Base-by-base conservation (phyloP, 331 rosid genomes). In the Phaseolus coccineus region DNA sequence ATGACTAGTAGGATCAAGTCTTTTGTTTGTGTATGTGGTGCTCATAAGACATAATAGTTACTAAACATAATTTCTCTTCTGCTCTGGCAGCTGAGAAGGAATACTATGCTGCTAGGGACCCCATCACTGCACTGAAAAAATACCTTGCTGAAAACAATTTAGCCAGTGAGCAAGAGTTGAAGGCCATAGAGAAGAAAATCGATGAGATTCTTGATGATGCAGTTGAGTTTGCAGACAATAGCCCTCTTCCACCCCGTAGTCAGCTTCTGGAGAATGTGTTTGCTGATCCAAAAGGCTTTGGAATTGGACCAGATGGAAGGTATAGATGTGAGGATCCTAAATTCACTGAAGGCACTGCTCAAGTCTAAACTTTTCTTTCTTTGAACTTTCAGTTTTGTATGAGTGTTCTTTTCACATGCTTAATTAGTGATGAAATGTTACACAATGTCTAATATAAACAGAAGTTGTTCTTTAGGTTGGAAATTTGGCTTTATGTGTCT, bases 311-410 rank as follows among this genome's bases (percentile, higher is more conserved):
- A 27, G 99, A 96, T 80, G 98, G 98, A 13, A 88, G 58, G 79
- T 96, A 93, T 86, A 91, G 98, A 88, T 93, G 99, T 27, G 97
- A 96, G 90, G 99, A 96, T 88, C 99, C 99, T 59, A 96, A 93
- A 51, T 96, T 96, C 77, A 96, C 99, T 2, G 85, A 96, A 83
- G 99, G 99, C 85, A 93, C 99, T 8, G 99, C 99, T 77, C 91
- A 93, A 13, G 98, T 96, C 89, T 96, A 87, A 81, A 80, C 59
- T 39, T 50, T 50, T 67, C 12, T 22, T 44, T 2, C 76, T 28
- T 58, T 50, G 14, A 33, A 48, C 51, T 59, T 82, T 79, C 74
- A 71, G 74, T 79, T 87, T 77, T 85, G 82, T 77, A 72, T 83
- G 81, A 78, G 7, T 82, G 85, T 80, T 76, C 66, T 86, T 85